Percentiles rank a stretch among this genome's conserved stretches.
Evolutionary conservation across 179 eudicot species (phyloP).

Genomic region (Beta corolliflora): DNA sequence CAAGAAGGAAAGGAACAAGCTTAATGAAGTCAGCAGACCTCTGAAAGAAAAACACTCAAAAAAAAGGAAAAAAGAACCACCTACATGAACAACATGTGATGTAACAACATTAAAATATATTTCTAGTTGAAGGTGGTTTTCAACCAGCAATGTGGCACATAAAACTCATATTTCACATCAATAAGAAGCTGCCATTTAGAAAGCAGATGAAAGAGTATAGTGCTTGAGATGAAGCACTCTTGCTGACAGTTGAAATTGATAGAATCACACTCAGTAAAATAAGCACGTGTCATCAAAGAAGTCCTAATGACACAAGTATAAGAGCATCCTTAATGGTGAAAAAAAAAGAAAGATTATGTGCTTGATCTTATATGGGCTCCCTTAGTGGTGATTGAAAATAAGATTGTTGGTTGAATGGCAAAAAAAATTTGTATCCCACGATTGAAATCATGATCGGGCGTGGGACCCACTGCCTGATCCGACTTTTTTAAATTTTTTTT

Average conservation of each 20-base stretch:
- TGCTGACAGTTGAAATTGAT: not conserved
- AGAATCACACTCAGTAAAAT: not conserved
- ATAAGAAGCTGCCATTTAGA: not conserved
- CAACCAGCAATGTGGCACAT: not conserved
- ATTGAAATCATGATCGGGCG: too few relatives aligned
- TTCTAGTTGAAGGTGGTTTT: not conserved
- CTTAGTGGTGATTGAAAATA: too few relatives aligned
- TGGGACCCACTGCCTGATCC: too few relatives aligned
- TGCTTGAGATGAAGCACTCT: not conserved
- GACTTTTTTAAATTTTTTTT: too few relatives aligned
- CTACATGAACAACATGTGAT: not conserved
- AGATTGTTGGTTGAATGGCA: too few relatives aligned
- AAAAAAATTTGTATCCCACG: too few relatives aligned
- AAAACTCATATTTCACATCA: conserved; percentile 13
- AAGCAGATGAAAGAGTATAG: not conserved
- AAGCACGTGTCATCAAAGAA: not conserved
- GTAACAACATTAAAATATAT: not conserved
- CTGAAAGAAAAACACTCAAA: not conserved
- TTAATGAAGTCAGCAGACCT: not conserved
- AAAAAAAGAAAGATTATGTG: too few relatives aligned
- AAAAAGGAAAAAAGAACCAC: not conserved
- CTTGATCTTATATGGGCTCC: too few relatives aligned
- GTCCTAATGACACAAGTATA: not conserved
- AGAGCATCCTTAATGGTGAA: too few relatives aligned
- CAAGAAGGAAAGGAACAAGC: not conserved